Conservation (phyloP, 2,329 filamentous ascomycete species). For the Venturia asperata region DNA sequence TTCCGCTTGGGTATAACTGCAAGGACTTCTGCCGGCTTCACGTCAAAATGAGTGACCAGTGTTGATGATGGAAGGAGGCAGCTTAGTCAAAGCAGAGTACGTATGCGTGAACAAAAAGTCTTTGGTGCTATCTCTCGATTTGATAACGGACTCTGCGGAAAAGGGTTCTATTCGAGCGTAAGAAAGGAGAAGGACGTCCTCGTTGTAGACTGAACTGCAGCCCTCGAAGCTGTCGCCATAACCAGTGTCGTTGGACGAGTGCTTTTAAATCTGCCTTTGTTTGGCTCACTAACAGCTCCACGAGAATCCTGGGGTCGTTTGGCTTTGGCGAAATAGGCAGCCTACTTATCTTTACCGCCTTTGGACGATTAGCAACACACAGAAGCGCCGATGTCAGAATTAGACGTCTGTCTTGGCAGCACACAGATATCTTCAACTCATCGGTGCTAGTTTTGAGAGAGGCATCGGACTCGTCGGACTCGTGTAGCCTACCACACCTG, state of each 20-base stretch:
- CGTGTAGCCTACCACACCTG: neutral
- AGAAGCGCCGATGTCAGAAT: slow-evolving; percentile 34
- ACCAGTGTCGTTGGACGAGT: neutral
- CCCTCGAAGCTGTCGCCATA: neutral
- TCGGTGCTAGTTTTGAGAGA: neutral
- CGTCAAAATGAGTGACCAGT: slow-evolving; percentile 26
- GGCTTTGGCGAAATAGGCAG: slow-evolving; percentile 17
- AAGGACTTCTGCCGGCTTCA: slow-evolving; percentile 28
- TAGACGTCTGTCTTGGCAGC: slow-evolving; percentile 30
- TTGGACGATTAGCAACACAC: slow-evolving; percentile 32
- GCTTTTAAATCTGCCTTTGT: neutral
- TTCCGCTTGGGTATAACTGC: slow-evolving; percentile 32
- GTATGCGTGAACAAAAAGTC: neutral
- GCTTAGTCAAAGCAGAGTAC: slow-evolving; percentile 22
- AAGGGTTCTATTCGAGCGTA: neutral
- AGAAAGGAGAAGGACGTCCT: neutral
- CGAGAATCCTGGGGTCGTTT: slow-evolving; percentile 8
- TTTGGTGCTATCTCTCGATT: neutral
- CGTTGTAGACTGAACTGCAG: no score
- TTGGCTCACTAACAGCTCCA: slow-evolving; percentile 1
- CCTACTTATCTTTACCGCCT: slow-evolving; percentile 20
- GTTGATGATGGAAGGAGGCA: slow-evolving; percentile 26
- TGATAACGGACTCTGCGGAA: neutral
- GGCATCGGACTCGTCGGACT: neutral
- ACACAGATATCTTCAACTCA: slow-evolving; percentile 19